Base-by-base conservation (phyloP, 1,284 basidiomycete genomes). In the Ustilago lituana region DNA sequence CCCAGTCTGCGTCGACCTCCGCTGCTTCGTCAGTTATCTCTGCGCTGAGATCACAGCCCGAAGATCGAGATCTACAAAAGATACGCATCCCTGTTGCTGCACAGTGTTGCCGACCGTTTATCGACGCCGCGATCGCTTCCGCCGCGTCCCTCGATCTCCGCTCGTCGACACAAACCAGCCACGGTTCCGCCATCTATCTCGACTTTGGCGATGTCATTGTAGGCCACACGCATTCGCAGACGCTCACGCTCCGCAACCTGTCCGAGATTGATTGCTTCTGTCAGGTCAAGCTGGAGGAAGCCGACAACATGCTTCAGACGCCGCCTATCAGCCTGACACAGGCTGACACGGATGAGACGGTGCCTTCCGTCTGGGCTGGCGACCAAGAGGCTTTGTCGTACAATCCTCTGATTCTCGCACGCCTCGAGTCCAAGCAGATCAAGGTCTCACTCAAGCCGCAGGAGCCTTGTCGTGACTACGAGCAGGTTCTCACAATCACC, bases 161-260 rank as follows among this genome's bases (percentile, higher is more conserved):
- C 15, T 32, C 60, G 6, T 41, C 49, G 5, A 41, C 69, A 10
- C 68, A 56, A 47, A 58, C 53, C 9, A 53, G 50, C 49, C 31
- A 41, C 19, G 53, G 62, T 29, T 63, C 69, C 3, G 55, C 58
- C 48, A 62, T 79, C 32, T 61, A 65, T 29, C 49, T 80, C 40
- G 78, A 81, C 55, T 76, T 81, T 49, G 77, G 80, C 56, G 79
- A 82, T 46, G 61, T 81, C 27, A 61, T 80, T 24, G 79, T 80
- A 7, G 77, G 77, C 24, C 54, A 78, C 19, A 49, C 53, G 12
- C 67, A 76, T 10, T 51, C 65, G 10, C 71, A 71, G 26, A 61
- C 57, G 15, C 48, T 82, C 20, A 50, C 35, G 22, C 44, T 82
- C 10, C 52, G 61, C 44, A 81, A 81, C 51, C 36, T 58, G 20